phyloP scores from a whole-genome alignment of 2,329 filamentous ascomycete genomes.

The Fusarium miscanthi region DNA sequence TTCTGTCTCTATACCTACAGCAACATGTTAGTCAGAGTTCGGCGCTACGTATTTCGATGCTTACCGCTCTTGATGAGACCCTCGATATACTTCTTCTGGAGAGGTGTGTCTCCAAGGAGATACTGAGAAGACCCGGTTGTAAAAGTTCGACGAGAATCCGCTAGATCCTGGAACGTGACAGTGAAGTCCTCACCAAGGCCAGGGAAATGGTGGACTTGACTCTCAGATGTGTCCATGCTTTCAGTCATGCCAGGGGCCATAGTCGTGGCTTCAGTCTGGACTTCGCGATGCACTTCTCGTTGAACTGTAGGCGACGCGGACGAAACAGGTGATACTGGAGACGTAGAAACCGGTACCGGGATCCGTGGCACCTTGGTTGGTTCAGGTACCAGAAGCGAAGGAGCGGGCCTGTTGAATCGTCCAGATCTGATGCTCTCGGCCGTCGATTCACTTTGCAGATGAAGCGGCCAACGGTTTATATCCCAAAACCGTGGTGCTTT shows the following conservation, averaged over 20 bases:
- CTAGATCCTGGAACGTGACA: conserved; percentile 29
- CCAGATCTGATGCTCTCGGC: conserved; percentile 7
- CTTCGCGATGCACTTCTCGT: neutral
- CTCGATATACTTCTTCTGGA: conserved; percentile 45
- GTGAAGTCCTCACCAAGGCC: conserved; percentile 12
- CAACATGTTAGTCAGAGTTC: neutral
- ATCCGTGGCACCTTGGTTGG: neutral
- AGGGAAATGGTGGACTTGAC: neutral
- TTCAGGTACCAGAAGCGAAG: neutral
- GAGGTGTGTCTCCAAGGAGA: conserved; percentile 47
- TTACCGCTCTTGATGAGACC: conserved; percentile 31
- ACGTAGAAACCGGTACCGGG: neutral
- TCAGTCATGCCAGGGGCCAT: neutral
- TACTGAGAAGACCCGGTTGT: conserved; percentile 41
- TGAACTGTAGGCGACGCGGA: neutral
- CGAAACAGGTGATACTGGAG: neutral
- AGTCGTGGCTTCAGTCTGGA: neutral
- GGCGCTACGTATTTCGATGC: neutral
- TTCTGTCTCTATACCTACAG: conserved; percentile 24
- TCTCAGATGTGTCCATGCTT: neutral
- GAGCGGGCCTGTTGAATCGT: neutral
- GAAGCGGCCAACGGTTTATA: conserved; percentile 61
- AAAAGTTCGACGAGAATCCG: conserved; percentile 37
- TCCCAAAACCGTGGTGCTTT: conserved; percentile 53
- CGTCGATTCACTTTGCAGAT: conserved; percentile 51